Conservation (phyloP, 2,329 filamentous ascomycete species). For the Sporothrix schenckii region DNA sequence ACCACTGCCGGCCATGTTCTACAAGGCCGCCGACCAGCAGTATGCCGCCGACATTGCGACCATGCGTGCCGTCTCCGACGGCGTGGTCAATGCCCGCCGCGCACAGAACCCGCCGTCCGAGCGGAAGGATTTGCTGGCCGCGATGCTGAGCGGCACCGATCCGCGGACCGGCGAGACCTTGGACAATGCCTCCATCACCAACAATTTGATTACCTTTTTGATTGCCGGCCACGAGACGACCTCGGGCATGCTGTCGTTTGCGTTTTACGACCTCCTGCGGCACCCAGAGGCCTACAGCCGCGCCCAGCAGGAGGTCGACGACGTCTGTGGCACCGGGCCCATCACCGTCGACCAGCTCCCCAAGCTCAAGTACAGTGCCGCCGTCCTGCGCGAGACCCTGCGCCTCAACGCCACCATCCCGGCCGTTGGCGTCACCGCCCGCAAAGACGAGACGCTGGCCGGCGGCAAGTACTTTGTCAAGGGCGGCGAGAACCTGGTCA, state of each 20-base stretch:
- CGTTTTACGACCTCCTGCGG: constrained; percentile 54
- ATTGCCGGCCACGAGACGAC: constrained; percentile 57
- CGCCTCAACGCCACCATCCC: constrained; percentile 49
- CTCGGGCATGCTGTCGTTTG: constrained; percentile 55
- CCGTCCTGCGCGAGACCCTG: constrained; percentile 57
- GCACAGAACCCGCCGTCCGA: constrained; percentile 45
- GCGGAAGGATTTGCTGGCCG: constrained; percentile 67
- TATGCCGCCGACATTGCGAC: constrained; percentile 28
- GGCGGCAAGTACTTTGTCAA: constrained; percentile 59
- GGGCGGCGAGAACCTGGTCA: constrained; percentile 46
- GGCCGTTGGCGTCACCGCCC: neutral
- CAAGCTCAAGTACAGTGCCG: constrained; percentile 38
- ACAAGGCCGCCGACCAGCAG: constrained; percentile 27
- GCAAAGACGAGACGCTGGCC: constrained; percentile 42
- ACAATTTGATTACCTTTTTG: constrained; percentile 23
- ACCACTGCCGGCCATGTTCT: constrained; percentile 17
- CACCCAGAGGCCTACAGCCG: constrained; percentile 51
- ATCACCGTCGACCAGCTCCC: constrained; percentile 55
- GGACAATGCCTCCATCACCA: constrained; percentile 51
- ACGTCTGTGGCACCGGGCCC: constrained; percentile 50
- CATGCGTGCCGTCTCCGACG: constrained; percentile 30
- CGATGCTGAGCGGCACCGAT: constrained; percentile 70
- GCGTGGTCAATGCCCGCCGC: constrained; percentile 32
- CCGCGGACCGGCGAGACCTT: constrained; percentile 68
- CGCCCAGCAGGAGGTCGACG: constrained; percentile 58